Base-by-base conservation (phyloP, 352 stramenopile species). In the Pythium monospermum region DNA sequence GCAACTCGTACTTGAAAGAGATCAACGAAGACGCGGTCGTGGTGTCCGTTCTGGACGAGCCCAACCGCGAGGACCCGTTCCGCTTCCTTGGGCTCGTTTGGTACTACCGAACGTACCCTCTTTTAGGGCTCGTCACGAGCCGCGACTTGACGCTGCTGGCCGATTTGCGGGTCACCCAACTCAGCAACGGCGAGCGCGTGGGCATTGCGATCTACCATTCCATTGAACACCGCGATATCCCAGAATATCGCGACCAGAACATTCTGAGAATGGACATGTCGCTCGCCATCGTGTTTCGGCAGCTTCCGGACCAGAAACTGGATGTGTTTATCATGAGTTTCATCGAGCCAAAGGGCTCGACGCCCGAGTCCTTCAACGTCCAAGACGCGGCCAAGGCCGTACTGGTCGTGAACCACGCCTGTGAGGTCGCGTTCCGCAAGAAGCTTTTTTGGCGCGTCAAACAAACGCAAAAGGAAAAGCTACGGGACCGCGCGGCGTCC, bases 171-270 rank as follows among this genome's bases (percentile, higher is more conserved):
- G 6, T 28, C 4, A 32, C 43, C 7, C 16, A 46, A 43, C 35
- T 59, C 18, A 52, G 49, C 37, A 55, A 43, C 12, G 74, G 74
- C 36, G 74, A 85, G 40, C 64, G 64, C 16, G 64, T 88, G 48
- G 66, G 64, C 3, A 72, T 83, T 53, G 63, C 56, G 6, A 53
- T 85, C 6, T 49, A 68, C 13, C 76, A 88, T 54, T 85, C 76
- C 16, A 63, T 88, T 31, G 48, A 73, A 28, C 59, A 85, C 21
- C 61, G 59, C 1, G 72, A 82, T 45, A 41, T 80, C 12, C 75
- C 75, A 0, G 60, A 70, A 38, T 44, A 71, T 8, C 65, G 45
- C 3, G 54, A 71, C 10, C 43, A 64, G 2, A 53, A 37, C 10
- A 66, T 81, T 41, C 39, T 83, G 4, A 67, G 74, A 28, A 64